These are phyloP conservation scores for Globisporangium echinulatum DNA, from an alignment of 352 stramenopile genomes.

Conservation along the genomic window DNA sequence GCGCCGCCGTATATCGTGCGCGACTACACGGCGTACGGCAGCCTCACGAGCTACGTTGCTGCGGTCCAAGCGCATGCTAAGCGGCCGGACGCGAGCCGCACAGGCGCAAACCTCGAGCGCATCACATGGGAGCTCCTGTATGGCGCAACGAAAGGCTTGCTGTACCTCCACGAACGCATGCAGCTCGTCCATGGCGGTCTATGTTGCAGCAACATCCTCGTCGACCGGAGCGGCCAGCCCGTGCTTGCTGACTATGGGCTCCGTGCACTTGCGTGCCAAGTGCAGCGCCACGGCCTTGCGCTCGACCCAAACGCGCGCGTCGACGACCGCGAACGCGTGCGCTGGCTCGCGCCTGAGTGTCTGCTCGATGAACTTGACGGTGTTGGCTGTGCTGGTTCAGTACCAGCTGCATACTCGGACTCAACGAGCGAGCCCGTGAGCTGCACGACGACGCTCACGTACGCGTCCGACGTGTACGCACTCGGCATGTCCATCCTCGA, in stretches of 20 bases:
- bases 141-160: conserved; percentile 44
- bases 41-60: conserved; percentile 39
- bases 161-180: conserved; percentile 59
- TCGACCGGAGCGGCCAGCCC: conserved; percentile 59
- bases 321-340: conserved; percentile 42
- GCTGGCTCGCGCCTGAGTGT: conserved; percentile 67
- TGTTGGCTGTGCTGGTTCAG: conserved; percentile 1
- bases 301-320: conserved; percentile 17
- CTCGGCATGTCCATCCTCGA: conserved; percentile 82
- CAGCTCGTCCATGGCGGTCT: conserved; percentile 49
- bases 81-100: conserved; percentile 16
- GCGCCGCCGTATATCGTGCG: conserved; percentile 45
- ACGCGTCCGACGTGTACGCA: conserved; percentile 56
- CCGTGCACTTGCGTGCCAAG: conserved; percentile 29
- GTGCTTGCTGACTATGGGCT: conserved; percentile 58
- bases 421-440: conserved; percentile 7
- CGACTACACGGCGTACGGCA: conserved; percentile 56
- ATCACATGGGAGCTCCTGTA: conserved; percentile 54
- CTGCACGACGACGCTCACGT: conserved; percentile 21
- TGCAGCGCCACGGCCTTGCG: conserved; percentile 28
- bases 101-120: conserved; percentile 25
- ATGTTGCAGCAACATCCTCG: conserved; percentile 60
- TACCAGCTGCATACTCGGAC: conserved; percentile 8
- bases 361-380: conserved; percentile 30
- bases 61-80: conserved; percentile 34